Evolutionary conservation across 2,329 filamentous ascomycete species (phyloP).

Genomic region (Exophiala sideris): DNA sequence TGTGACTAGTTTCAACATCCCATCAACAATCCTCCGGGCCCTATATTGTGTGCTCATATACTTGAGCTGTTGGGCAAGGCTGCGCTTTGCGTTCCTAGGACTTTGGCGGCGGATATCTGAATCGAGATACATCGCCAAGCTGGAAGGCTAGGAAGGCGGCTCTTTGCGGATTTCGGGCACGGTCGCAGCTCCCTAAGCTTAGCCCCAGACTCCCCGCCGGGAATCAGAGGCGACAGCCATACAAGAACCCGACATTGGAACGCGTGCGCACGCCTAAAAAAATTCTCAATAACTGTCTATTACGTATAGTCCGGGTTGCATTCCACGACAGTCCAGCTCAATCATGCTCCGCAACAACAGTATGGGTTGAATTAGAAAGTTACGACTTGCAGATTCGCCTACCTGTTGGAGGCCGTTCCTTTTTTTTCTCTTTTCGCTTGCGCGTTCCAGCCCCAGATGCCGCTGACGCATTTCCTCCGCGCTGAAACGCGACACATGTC

Average conservation of each 20-base stretch:
- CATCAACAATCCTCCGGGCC: too few species aligned
- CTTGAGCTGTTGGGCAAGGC: too few species aligned
- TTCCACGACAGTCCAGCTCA: not conserved
- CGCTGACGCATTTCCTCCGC: conserved; percentile 25
- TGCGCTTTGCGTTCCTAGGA: not conserved
- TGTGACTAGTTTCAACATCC: too few species aligned
- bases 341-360: not conserved
- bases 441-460: conserved; percentile 17
- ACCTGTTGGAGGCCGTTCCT: not conserved
- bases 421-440: not conserved
- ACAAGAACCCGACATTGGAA: too few species aligned
- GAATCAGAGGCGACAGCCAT: not conserved
- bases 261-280: too few species aligned
- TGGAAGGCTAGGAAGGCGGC: not conserved
- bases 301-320: not conserved
- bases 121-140: not conserved
- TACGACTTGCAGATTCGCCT: not conserved
- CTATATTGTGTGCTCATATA: too few species aligned
- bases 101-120: not conserved
- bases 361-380: conserved; percentile 10
- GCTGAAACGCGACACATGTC: conserved; percentile 25
- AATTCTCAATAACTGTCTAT: not conserved
- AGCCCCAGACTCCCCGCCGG: not conserved
- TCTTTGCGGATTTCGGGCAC: not conserved
- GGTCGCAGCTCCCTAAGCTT: too few species aligned